Evolutionary conservation across 2,329 filamentous ascomycete species (phyloP).

Genomic region (Ophioceras dolichostomum): DNA sequence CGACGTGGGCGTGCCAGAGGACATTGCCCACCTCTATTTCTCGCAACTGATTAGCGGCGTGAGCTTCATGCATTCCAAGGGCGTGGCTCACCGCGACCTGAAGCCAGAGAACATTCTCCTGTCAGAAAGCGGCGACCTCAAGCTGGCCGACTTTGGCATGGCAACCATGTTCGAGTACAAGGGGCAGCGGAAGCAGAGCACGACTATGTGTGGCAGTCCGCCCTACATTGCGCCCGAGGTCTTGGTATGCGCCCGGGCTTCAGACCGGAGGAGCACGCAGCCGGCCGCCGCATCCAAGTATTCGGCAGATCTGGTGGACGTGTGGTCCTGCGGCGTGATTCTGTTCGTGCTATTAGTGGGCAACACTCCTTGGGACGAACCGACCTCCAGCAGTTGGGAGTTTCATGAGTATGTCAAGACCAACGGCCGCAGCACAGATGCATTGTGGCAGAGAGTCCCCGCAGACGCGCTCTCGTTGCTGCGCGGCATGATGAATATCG

Average conservation of each 20-base stretch:
- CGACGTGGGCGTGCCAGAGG: slow-evolving; percentile 84
- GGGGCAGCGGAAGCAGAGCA: slow-evolving; percentile 67
- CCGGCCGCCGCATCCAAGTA: slow-evolving; percentile 41
- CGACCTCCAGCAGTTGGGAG: slow-evolving; percentile 75
- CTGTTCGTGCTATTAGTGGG: slow-evolving; percentile 89
- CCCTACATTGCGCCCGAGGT: slow-evolving; percentile 98
- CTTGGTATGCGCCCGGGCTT: slow-evolving; percentile 35
- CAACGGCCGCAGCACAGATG: slow-evolving; percentile 70
- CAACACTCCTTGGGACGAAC: slow-evolving; percentile 97
- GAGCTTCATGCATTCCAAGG: slow-evolving; percentile 91
- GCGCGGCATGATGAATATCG: slow-evolving; percentile 83
- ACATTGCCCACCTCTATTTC: slow-evolving; percentile 96
- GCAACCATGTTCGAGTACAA: slow-evolving; percentile 89
- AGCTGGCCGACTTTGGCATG: slow-evolving; percentile 93
- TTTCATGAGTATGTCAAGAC: slow-evolving; percentile 77
- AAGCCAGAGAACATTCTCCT: slow-evolving; percentile 95
- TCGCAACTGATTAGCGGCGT: slow-evolving; percentile 82
- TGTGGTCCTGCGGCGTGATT: slow-evolving; percentile 98
- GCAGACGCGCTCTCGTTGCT: slow-evolving; percentile 65
- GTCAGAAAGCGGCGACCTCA: slow-evolving; percentile 72
- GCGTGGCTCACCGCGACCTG: slow-evolving; percentile 82
- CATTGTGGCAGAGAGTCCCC: slow-evolving; percentile 74
- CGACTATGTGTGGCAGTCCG: slow-evolving; percentile 87
- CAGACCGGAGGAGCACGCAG: slow-evolving; percentile 12
- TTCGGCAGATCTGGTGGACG: slow-evolving; percentile 69